Conservation (phyloP, 1,284 basidiomycete genomes). For the Rhodofomes roseus region DNA sequence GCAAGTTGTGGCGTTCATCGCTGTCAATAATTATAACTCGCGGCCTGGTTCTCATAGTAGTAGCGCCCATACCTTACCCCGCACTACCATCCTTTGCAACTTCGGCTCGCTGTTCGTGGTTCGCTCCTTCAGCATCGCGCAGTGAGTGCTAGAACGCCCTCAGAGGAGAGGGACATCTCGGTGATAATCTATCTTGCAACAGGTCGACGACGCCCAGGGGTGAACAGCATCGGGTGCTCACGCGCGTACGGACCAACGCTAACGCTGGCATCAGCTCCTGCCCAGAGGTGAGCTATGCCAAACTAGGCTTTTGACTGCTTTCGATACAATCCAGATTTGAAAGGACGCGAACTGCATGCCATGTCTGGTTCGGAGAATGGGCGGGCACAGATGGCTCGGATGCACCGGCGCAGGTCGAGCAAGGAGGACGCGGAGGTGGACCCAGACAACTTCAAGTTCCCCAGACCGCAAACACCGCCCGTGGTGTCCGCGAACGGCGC, state of each 20-base stretch:
- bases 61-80: not conserved
- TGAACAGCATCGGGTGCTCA: not conserved
- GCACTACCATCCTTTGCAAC: not conserved
- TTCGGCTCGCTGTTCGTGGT: not conserved
- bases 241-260: not conserved
- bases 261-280: not conserved
- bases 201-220: not conserved
- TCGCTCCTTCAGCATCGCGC: not conserved
- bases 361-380: not conserved
- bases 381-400: constrained; percentile 3
- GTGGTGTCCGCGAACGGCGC: constrained; percentile 12
- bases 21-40: too few species aligned
- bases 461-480: constrained; percentile 10
- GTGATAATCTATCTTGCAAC: not conserved
- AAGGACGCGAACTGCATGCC: not conserved
- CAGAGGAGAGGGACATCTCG: not conserved
- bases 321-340: not conserved
- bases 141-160: not conserved
- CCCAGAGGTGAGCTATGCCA: not conserved
- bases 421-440: constrained; percentile 28
- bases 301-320: not conserved
- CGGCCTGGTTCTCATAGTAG: too few species aligned
- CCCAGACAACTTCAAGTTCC: constrained; percentile 18
- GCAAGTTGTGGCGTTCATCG: too few species aligned
- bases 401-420: constrained; percentile 34